phyloP scores from a whole-genome alignment of 192 early-diverging fungal species.

The Coemansia sp. region DNA sequence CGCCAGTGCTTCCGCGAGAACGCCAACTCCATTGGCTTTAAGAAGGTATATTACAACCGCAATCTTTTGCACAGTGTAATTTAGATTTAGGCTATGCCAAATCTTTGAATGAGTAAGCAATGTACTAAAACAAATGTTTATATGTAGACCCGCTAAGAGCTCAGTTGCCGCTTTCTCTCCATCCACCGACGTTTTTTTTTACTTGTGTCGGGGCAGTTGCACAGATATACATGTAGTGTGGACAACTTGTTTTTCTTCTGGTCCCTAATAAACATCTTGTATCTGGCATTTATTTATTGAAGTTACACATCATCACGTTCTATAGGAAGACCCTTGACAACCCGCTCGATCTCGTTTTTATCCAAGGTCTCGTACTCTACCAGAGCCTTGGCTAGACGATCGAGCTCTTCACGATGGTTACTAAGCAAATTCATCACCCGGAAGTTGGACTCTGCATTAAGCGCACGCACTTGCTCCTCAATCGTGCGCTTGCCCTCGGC shows the following conservation, averaged over 20 bases:
- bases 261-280: not conserved
- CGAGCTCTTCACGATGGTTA: slow-evolving; percentile 79
- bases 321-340: slow-evolving; percentile 52
- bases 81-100: not conserved
- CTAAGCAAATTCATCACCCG: slow-evolving; percentile 73
- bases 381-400: slow-evolving; percentile 87
- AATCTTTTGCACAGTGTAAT: slow-evolving; percentile 4
- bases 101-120: not conserved
- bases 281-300: slow-evolving; percentile 2
- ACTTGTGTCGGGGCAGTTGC: no score
- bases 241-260: not conserved
- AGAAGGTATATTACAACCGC: slow-evolving; percentile 69
- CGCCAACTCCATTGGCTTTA: slow-evolving; percentile 96
- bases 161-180: not conserved
- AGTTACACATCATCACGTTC: slow-evolving; percentile 33
- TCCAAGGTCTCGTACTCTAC: slow-evolving; percentile 93
- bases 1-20: slow-evolving; percentile 99
- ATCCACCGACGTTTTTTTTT: not conserved
- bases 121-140: not conserved
- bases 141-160: slow-evolving; percentile 21
- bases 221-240: no score
- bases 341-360: slow-evolving; percentile 77
- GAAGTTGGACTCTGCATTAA: slow-evolving; percentile 70
- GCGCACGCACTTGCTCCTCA: slow-evolving; percentile 77
- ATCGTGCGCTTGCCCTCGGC: slow-evolving; percentile 75